These are phyloP conservation scores for Agaricales sp. DNA, from an alignment of 1,284 basidiomycete genomes.

Conservation along the genomic window DNA sequence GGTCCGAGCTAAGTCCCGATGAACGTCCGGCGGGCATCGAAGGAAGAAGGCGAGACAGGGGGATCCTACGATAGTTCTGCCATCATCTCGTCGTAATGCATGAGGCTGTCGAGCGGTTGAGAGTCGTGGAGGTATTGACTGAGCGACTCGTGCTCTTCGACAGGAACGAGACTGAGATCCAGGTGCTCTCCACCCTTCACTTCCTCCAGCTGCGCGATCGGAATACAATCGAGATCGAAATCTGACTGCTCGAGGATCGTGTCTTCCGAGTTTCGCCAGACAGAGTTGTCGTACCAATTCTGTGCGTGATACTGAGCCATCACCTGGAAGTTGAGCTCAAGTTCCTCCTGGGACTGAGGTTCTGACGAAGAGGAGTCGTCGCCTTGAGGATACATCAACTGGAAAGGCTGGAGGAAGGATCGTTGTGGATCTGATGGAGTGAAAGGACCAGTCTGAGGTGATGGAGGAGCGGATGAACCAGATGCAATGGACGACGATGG, in stretches of 20 bases:
- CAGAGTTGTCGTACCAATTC: neutral
- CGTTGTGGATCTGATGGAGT: conserved; percentile 12
- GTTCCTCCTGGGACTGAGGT: neutral
- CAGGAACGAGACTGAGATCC: neutral
- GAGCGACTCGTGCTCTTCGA: neutral
- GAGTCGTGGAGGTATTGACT: neutral
- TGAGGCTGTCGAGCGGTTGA: neutral
- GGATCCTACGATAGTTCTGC: neutral
- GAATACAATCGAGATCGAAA: neutral
- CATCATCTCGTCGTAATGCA: conserved; percentile 1
- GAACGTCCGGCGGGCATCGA: neutral
- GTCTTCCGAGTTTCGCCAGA: neutral
- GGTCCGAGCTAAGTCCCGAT: neutral
- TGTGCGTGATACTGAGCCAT: neutral
- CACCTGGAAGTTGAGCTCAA: neutral
- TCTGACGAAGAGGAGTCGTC: neutral
- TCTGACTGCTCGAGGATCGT: neutral
- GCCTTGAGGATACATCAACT: neutral
- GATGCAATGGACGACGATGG: conserved; percentile 19
- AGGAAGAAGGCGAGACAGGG: neutral
- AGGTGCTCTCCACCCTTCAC: neutral
- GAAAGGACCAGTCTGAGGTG: conserved; percentile 17
- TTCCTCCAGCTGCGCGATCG: neutral
- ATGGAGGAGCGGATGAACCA: conserved; percentile 20
- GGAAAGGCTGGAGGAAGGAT: conserved; percentile 9